Base-by-base conservation (phyloP, 345 rosid genomes). In the Boechera divaricarpa region DNA sequence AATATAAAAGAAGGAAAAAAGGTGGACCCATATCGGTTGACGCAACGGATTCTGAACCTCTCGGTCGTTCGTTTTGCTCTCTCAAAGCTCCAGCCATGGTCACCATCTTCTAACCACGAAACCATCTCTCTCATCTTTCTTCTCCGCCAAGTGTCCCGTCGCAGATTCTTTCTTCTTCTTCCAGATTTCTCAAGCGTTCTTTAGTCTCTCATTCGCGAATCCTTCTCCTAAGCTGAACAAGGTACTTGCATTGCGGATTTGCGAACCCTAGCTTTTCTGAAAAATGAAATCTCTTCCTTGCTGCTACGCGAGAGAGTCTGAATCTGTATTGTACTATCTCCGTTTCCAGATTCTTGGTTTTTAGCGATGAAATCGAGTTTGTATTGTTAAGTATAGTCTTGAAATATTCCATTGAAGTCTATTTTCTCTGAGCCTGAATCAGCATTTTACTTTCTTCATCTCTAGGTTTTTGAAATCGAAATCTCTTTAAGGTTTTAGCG, bases 1-100 rank as follows among this genome's bases (percentile, higher is more conserved):
- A 47, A 47, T 0, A 15, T 33, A 69, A 69, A 76, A 61, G 21
- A 53, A 45, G 2, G 65, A 69, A 13, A 36, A 33, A 4, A 44
- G 41, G 76, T 77, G 71, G 80, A 70, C 80, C 65, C 80, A 13
- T 21, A 76, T 33, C n/a, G 10, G 69, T 69, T 33, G 57, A 70
- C 66, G 70, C 80, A 77, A 70, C 75, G 2, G 80, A 77, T 54
- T 70, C 66, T 70, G 57, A 70, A 55, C 76, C 80, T 63, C 75
- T 77, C 41, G 59, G 70, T 77, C 52, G 38, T 53, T 76, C 33
- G 47, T 69, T 68, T 58, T 36, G 4, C 47, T 65, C 45, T 64
- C 55, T 31, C 38, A 42, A 55, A 63, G 75, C 80, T 77, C 71
- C 16, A 63, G 70, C 35, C 51, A 70, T 70, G 80, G 80, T 29